Base-by-base conservation (phyloP, 2,329 filamentous ascomycete genomes). In the Xylariaceae sp. region DNA sequence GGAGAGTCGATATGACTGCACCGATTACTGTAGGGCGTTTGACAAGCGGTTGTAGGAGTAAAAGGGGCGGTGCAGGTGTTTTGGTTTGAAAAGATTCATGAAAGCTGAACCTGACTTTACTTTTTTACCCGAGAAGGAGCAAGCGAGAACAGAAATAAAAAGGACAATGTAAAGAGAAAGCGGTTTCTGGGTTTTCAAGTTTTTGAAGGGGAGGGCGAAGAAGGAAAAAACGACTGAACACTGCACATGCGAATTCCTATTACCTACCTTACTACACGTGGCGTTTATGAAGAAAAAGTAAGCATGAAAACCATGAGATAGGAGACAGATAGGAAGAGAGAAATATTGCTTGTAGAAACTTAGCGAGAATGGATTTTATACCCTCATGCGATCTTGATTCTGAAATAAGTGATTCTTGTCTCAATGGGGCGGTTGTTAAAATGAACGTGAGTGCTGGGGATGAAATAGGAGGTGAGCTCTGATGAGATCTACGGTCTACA, bases 311-410 rank as follows among this genome's bases (percentile, higher is more conserved):
- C 23, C 23, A 30, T 30, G 23, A 30, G 23, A 30, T 30, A 30
- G 23, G 23, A 30, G 23, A 30, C 23, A 30, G 23, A 30, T 30
- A 30, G 23, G 23, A 50, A 47, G 50, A 42, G 44, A 55, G 23
- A 56, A 53, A 56, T 53, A 50, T 58, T 61, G 53, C 51, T 47
- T 61, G 62, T 59, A 62, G 59, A 30, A 63, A 57, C 35, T 63
- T 63, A 63, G 59, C 57, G 55, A 63, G 57, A 63, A 63, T 63
- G 62, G 52, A 63, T 63, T 62, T 42, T 39, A 50, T 56, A 59
- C 18, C 44, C 51, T 18, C 37, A 42, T 13, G 23, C 37, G 13
- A 13, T 13, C 13, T 13, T 9, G 37, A n/a, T n/a, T n/a, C n/a
- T n/a, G n/a, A n/a, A n/a, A n/a, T n/a, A n/a, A n/a, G n/a, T n/a